A percentile compares a stretch with the other conserved stretches of the same genome.
These are phyloP conservation scores for Ceratocystis eucalypticola DNA, from an alignment of 2,329 filamentous ascomycete genomes.

Conservation along the genomic window DNA sequence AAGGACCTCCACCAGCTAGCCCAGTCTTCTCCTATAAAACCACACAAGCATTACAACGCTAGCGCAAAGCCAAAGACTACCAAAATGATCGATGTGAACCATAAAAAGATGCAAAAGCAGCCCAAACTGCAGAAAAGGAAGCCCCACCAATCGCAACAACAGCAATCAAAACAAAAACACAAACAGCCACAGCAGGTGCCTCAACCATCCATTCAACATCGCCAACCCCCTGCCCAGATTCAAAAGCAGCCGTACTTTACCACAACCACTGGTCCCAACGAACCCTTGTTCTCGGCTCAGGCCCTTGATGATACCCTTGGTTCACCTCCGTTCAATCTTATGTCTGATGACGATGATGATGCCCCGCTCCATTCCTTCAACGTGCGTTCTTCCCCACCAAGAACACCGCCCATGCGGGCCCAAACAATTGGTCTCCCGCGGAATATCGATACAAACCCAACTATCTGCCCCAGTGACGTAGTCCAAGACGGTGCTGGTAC, in stretches of 20 bases:
- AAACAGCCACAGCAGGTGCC: conserved; percentile 2
- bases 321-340: conserved; percentile 44
- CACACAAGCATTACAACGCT: conserved; percentile 24
- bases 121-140: not conserved
- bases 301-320: conserved; percentile 52
- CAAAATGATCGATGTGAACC: not conserved
- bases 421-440: conserved; percentile 35
- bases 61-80: not conserved
- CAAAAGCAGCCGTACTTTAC: conserved; percentile 63
- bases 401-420: conserved; percentile 59
- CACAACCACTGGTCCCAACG: conserved; percentile 53
- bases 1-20: conserved; percentile 63
- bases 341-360: conserved; percentile 63
- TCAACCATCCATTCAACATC: not conserved
- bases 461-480: conserved; percentile 12
- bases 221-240: conserved; percentile 5
- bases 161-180: not conserved
- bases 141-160: not conserved
- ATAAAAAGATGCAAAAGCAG: not conserved
- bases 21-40: conserved; percentile 76
- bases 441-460: conserved; percentile 22
- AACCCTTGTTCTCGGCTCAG: conserved; percentile 65
- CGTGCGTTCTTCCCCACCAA: conserved; percentile 66
- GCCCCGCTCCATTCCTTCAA: conserved; percentile 65
- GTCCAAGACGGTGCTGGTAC: conserved; percentile 36